Evolutionary conservation across 2,329 filamentous ascomycete species (phyloP).

Genomic region (Cytospora schulzeri): DNA sequence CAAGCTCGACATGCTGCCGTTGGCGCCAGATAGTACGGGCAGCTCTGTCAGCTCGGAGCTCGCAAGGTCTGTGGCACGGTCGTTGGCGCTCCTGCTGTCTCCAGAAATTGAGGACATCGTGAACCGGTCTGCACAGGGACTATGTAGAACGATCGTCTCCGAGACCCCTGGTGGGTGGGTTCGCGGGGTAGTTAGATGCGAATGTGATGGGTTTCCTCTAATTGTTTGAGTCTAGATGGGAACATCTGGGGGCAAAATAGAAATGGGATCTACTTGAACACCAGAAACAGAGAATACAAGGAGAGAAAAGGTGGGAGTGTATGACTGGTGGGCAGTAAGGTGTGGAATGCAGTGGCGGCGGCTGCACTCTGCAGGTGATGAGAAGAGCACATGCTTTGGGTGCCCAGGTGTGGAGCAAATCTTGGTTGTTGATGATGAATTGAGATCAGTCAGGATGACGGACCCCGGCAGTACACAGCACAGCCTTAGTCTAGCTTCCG

Average conservation of each 20-base stretch:
- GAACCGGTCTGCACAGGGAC: neutral
- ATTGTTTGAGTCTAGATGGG: constrained; percentile 9
- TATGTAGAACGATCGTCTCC: neutral
- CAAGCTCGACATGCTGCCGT: constrained; percentile 34
- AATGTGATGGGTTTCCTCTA: constrained; percentile 7
- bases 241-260: neutral
- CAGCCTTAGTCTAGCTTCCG: constrained; percentile 2
- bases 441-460: constrained; percentile 21
- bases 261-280: neutral
- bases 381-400: constrained; percentile 1
- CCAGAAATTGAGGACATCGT: constrained; percentile 8
- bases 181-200: constrained; percentile 13
- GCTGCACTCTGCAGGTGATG: constrained; percentile 15
- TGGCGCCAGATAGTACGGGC: constrained; percentile 31
- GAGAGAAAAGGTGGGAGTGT: neutral
- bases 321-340: neutral
- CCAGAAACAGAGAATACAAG: constrained; percentile 13
- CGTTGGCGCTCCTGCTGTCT: constrained; percentile 14
- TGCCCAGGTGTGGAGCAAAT: constrained; percentile 15
- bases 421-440: constrained; percentile 20
- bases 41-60: constrained; percentile 20
- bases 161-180: neutral
- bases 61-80: constrained; percentile 8
- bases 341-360: constrained; percentile 14
- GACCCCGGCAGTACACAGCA: constrained; percentile 17